Evolutionary conservation across 164 flowering plant species (phyloP).

Genomic region (Vitis vinifera): ASM3070453v1 NC_081812.1:19388501-19389000

Average conservation of each 20-base stretch:
- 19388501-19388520: background rate
- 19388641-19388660: background rate
- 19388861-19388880: too few species aligned
- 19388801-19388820: too few species aligned
- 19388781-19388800: too few species aligned
- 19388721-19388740: slow-evolving; percentile 55
- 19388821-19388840: too few species aligned
- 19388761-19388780: too few species aligned
- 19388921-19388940: too few species aligned
- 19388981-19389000: too few species aligned
- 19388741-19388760: slow-evolving; percentile 13
- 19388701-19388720: slow-evolving; percentile 56
- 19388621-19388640: slow-evolving; percentile 6
- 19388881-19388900: too few species aligned
- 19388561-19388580: slow-evolving; percentile 39
- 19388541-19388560: slow-evolving; percentile 56
- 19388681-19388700: slow-evolving; percentile 44
- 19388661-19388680: slow-evolving; percentile 26
- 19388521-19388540: background rate
- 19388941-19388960: too few species aligned
- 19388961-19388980: too few species aligned
- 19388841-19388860: too few species aligned
- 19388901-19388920: too few species aligned
- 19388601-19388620: slow-evolving; percentile 2
- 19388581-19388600: slow-evolving; percentile 18